Evolutionary conservation across 2,329 filamentous ascomycete genomes (phyloP), one percentile per base, ranked within the genome.

Genomic region (Bipolaris gigantea): DNA sequence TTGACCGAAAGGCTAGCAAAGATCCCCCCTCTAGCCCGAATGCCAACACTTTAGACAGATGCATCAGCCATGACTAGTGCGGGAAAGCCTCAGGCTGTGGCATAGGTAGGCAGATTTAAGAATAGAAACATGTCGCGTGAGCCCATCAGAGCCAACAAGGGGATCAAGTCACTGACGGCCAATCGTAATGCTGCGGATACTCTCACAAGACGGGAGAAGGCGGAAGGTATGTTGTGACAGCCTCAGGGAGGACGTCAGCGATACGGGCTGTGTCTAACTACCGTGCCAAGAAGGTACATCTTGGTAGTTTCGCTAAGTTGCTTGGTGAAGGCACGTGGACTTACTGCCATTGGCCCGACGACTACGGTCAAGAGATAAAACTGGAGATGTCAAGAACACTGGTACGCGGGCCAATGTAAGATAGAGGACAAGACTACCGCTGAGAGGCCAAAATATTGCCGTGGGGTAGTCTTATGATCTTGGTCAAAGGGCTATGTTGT

Each of bases 171-270:
- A 7, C 11, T 9, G 4, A 19, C 39, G 32, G 13, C 57, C 51
- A 58, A 62, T 60, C 9, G 43, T n/a, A 38, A 42, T 27, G 19
- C n/a, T n/a, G 41, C 18, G 19, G 16, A 10, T 34, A 13, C 19
- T 50, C 19, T 19, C 36, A 47, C 16, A 9, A 38, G 38, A 32
- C 41, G 16, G 16, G 13, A n/a, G 6, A 44, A 44, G 39, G 21
- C 25, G 41, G 41, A 7, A 44, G 15, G 18, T 23, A 19, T 19
- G 21, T 44, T 23, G 33, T 23, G 35, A 35, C 36, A 36, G 50
- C 50, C 52, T 43, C 46, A 39, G 57, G 56, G 56, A 57, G 44
- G 44, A 66, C 63, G 63, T 67, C 62, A 65, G 55, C 62, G 51
- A 39, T 44, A 54, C 58, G 59, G 65, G 42, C 65, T 67, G 65